phyloP scores from a whole-genome alignment of 2,329 filamentous ascomycete genomes.

The Sclerotinia sclerotiorum region DNA sequence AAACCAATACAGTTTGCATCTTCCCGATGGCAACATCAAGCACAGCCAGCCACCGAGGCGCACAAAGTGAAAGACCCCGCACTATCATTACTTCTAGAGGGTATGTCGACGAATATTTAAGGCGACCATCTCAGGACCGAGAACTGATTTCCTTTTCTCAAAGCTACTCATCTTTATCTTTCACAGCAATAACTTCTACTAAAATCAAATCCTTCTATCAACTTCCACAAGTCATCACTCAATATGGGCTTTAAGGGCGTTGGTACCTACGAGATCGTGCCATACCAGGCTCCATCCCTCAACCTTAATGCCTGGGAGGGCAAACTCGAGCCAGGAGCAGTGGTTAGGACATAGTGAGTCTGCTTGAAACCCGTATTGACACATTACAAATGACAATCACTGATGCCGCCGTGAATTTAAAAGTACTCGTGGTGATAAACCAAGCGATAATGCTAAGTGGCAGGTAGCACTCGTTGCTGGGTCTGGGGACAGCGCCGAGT shows the following conservation, averaged over 20 bases:
- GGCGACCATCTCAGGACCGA: background rate
- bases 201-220: background rate
- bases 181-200: background rate
- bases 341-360: conserved; percentile 12
- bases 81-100: background rate
- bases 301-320: conserved; percentile 1
- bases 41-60: background rate
- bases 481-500: conserved; percentile 7
- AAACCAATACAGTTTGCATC: background rate
- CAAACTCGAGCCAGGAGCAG: background rate
- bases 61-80: background rate
- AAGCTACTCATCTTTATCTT: background rate
- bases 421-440: background rate
- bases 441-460: conserved; percentile 9
- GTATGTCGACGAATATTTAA: background rate
- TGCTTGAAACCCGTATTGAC: background rate
- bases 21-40: background rate
- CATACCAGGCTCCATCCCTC: conserved; percentile 16
- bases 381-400: background rate
- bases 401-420: background rate
- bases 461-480: conserved; percentile 6
- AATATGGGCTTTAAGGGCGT: conserved; percentile 8
- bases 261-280: conserved; percentile 11
- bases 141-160: background rate
- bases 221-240: background rate